Percentiles rank a stretch among this genome's conserved stretches.
These are phyloP conservation scores for Pichia manshurica DNA, from an alignment of 805 yeast species.

Conservation along the genomic window DNA sequence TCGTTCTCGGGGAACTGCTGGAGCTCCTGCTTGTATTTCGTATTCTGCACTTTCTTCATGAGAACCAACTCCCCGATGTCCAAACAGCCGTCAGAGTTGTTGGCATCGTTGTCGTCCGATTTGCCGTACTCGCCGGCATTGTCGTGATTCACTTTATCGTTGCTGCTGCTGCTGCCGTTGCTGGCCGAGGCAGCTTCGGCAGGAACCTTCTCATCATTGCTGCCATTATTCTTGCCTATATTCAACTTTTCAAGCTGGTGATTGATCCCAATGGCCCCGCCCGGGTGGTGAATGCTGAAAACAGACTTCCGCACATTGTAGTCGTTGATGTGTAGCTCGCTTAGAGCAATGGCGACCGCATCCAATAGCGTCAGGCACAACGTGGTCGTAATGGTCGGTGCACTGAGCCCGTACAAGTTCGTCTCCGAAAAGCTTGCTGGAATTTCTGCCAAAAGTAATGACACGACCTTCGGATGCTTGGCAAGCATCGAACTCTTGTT, in stretches of 20 bases:
- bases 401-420: conserved; percentile 69
- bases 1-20: conserved; percentile 27
- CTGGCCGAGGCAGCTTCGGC: background rate
- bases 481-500: conserved; percentile 51
- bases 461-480: conserved; percentile 40
- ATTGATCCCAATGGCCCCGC: conserved; percentile 77
- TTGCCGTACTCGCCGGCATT: background rate
- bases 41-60: conserved; percentile 19
- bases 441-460: conserved; percentile 57
- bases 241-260: conserved; percentile 4
- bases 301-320: conserved; percentile 43
- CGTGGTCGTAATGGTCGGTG: conserved; percentile 84
- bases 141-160: background rate
- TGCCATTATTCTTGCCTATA: background rate
- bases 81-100: background rate
- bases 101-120: background rate
- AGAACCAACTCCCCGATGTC: conserved; percentile 15
- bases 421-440: conserved; percentile 55
- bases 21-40: conserved; percentile 24
- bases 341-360: conserved; percentile 67
- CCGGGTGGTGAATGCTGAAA: conserved; percentile 79
- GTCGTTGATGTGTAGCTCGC: conserved; percentile 61
- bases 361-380: conserved; percentile 72
- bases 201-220: background rate
- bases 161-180: background rate